Evolutionary conservation across 2,329 filamentous ascomycete species (phyloP).

Genomic region (Diaporthe citriasiana): DNA sequence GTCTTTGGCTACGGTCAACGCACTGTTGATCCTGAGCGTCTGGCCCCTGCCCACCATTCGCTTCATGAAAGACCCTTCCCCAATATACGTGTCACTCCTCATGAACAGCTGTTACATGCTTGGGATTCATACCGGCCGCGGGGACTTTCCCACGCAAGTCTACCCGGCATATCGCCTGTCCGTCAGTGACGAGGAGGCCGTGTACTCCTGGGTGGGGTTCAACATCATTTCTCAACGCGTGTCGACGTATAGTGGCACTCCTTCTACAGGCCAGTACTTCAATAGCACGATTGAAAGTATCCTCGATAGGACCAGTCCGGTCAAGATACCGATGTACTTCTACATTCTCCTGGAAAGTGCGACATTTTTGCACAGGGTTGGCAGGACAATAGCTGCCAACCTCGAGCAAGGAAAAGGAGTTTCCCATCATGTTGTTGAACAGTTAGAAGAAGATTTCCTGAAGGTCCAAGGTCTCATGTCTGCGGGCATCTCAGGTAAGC

Average conservation of each 20-base stretch:
- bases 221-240: constrained; percentile 64
- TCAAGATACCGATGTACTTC: constrained; percentile 60
- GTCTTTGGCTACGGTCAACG: constrained; percentile 64
- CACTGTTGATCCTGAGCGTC: constrained; percentile 64
- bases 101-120: constrained; percentile 63
- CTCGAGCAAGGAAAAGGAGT: constrained; percentile 63
- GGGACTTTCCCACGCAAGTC: constrained; percentile 64
- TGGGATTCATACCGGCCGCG: constrained; percentile 67
- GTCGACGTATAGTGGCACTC: constrained; percentile 60
- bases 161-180: constrained; percentile 59
- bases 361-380: constrained; percentile 64
- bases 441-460: constrained; percentile 67
- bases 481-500: constrained; percentile 61
- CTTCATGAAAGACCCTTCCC: constrained; percentile 65
- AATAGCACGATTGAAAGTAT: constrained; percentile 64
- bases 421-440: constrained; percentile 60
- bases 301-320: constrained; percentile 57
- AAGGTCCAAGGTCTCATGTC: constrained; percentile 61
- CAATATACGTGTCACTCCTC: constrained; percentile 61
- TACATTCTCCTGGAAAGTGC: constrained; percentile 63
- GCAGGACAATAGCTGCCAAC: constrained; percentile 62
- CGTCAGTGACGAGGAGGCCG: constrained; percentile 66
- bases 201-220: constrained; percentile 66
- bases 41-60: constrained; percentile 67
- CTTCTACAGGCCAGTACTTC: constrained; percentile 60